Conservation (phyloP, 768 basidiomycete species). For the Gloeopeniophorella convolvens region DNA sequence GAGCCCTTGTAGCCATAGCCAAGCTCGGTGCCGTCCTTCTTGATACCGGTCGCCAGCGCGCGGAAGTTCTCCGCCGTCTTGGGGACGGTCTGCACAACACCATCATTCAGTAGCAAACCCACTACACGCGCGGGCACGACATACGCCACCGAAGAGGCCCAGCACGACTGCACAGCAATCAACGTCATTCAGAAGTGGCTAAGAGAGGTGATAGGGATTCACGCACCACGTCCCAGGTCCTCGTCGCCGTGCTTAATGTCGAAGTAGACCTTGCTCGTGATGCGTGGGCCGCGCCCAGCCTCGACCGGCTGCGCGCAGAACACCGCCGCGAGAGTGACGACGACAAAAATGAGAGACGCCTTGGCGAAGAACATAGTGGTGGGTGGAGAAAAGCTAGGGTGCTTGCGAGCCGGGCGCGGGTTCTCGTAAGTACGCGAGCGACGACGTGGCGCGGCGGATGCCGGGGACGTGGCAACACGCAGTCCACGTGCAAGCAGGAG, state of each 20-base stretch:
- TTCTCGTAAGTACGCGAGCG: too few species aligned
- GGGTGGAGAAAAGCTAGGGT: constrained; percentile 24
- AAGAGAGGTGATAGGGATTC: background rate
- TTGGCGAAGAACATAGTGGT: constrained; percentile 57
- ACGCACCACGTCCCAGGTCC: constrained; percentile 72
- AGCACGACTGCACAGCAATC: constrained; percentile 53
- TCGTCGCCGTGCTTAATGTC: constrained; percentile 91
- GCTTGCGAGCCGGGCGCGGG: constrained; percentile 9
- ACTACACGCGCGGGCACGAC: background rate
- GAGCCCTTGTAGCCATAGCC: constrained; percentile 94
- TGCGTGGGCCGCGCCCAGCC: constrained; percentile 79
- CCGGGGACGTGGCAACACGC: background rate
- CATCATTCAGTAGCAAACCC: background rate
- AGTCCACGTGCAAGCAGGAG: background rate
- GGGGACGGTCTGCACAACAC: constrained; percentile 68
- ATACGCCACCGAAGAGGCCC: constrained; percentile 85
- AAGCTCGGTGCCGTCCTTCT: constrained; percentile 60
- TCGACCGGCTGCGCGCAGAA: constrained; percentile 69
- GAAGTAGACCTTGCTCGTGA: constrained; percentile 92
- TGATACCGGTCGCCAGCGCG: constrained; percentile 78
- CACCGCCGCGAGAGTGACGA: constrained; percentile 59
- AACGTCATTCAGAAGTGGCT: background rate
- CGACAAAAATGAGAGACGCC: constrained; percentile 52
- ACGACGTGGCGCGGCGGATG: constrained; percentile 5
- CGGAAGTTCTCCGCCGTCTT: constrained; percentile 98